Evolutionary conservation across 2,329 filamentous ascomycete genomes (phyloP).

Genomic region (Emergomyces orientalis): DNA sequence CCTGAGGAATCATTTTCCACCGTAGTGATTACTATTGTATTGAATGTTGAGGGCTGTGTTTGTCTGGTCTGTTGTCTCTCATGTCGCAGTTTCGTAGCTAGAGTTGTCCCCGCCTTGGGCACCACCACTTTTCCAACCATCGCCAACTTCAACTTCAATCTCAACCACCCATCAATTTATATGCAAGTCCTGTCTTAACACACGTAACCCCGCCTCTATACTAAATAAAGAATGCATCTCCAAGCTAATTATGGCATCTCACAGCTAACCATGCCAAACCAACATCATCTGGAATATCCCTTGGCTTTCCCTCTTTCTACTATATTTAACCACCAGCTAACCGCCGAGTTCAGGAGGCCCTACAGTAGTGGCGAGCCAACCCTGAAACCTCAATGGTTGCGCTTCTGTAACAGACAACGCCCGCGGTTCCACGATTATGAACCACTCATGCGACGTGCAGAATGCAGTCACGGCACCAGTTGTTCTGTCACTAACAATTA

Average conservation of each 20-base stretch:
- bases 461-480: not conserved
- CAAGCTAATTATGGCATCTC: not conserved
- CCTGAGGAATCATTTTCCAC: not conserved
- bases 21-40: not conserved
- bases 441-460: not conserved
- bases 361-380: not conserved
- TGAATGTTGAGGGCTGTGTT: not conserved
- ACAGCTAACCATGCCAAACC: not conserved
- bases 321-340: not conserved
- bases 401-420: slow-evolving; percentile 3
- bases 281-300: not conserved
- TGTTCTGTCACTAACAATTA: not conserved
- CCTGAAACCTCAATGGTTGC: slow-evolving; percentile 9
- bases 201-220: not conserved
- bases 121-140: not conserved
- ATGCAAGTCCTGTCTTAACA: not conserved
- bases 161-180: not conserved
- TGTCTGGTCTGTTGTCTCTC: not conserved
- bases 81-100: not conserved
- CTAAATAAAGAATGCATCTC: not conserved
- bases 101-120: not conserved
- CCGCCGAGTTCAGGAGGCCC: not conserved
- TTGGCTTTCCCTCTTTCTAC: not conserved
- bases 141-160: not conserved
- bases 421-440: slow-evolving; percentile 5